Base-by-base conservation (phyloP, 805 yeast genomes). In the Maudiozyma serrabonitensis region DNA sequence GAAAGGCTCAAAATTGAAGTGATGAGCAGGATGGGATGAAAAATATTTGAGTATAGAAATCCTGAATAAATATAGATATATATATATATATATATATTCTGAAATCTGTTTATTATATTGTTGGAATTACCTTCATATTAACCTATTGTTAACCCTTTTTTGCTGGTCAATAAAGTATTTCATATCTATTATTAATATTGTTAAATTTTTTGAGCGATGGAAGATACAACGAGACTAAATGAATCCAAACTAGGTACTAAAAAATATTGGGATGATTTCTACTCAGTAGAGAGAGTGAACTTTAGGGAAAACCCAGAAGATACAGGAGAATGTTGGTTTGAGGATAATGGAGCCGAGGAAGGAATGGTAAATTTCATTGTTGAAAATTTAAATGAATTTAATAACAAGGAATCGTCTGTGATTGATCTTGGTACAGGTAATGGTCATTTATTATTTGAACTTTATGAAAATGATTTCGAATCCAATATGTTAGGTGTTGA, bases 311-410 rank as follows among this genome's bases (percentile, higher is more conserved):
- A 91, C 62, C 80, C 84, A 16, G 75, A 83, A 18, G 97, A 93
- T 63, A 82, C 89, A 0, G 99, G 99, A 1, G 98, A 93, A 66
- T 79, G 90, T 64, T 93, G 99, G 99, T 93, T 93, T 66, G 81
- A 85, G 56, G 99, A 93, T 60, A 83, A 86, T n/a, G 89, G 84
- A 59, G 98, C 99, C 0, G 98, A 91, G 61, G 75, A 73, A 51
- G 84, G 81, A 61, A 84, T 93, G 80, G 74, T 85, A n/a, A 79
- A 79, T 45, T 90, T 84, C 58, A 63, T 91, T 6, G 68, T 73
- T 16, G 79, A 79, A 4, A 75, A 81, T 54, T 42, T 76, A 3
- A 73, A 73, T 2, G 63, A 64, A 16, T 58, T 60, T 15, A 49
- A 51, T 1, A 66, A 74, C 51, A 34, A 57, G 7, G 64, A 62